These are phyloP conservation scores for Oemleria cerasiformis DNA, from an alignment of 306 rosid genomes.

Conservation along the genomic window DNA sequence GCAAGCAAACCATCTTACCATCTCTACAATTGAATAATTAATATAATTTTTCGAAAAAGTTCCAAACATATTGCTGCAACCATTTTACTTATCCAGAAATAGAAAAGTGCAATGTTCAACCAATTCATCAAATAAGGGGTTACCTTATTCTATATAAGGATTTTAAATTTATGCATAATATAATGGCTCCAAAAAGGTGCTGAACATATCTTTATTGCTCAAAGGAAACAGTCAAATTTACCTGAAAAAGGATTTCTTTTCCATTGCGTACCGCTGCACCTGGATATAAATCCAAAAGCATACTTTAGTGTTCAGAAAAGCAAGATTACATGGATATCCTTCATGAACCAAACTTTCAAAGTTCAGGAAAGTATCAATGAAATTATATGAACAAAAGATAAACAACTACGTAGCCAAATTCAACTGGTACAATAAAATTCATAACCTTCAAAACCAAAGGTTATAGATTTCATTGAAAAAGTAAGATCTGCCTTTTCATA, in stretches of 20 bases:
- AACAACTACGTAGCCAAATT: conserved; percentile 6
- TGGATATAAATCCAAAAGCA: conserved; percentile 30
- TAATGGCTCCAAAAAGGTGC: background rate
- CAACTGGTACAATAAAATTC: background rate
- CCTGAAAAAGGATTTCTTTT: conserved; percentile 85
- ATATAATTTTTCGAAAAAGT: background rate
- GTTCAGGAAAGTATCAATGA: background rate
- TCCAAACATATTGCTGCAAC: background rate
- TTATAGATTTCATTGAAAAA: background rate
- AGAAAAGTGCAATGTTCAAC: background rate
- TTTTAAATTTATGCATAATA: background rate
- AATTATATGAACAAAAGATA: background rate
- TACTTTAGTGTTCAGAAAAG: conserved; percentile 12
- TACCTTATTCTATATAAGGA: background rate
- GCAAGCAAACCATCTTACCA: conserved; percentile 12
- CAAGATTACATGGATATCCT: conserved; percentile 1
- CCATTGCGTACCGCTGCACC: conserved; percentile 59
- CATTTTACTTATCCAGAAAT: background rate
- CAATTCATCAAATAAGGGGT: background rate
- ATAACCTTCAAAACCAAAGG: background rate
- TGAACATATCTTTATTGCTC: background rate
- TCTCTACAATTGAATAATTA: background rate
- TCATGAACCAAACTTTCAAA: background rate
- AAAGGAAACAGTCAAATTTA: conserved; percentile 23
- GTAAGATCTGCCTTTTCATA: background rate